Evolutionary conservation across 2,329 filamentous ascomycete genomes (phyloP).

Genomic region (Phoma sp.): DNA sequence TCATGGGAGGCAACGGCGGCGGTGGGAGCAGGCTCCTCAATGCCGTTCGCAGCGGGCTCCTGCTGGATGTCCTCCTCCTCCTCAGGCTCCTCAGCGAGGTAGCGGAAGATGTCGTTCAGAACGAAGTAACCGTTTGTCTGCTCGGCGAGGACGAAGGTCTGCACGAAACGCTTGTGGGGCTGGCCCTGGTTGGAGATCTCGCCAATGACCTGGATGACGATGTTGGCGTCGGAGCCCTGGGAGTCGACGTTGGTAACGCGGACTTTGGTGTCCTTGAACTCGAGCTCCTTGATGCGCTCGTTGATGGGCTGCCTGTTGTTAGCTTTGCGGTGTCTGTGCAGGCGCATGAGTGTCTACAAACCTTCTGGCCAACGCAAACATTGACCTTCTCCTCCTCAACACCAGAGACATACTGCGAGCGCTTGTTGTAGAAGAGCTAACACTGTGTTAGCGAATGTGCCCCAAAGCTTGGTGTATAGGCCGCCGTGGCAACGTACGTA

Average conservation of each 20-base stretch:
- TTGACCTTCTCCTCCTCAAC: conserved; percentile 87
- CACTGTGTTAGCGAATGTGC: conserved; percentile 26
- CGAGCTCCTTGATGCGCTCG: conserved; percentile 89
- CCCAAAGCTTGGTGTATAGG: background rate
- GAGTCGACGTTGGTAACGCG: conserved; percentile 98
- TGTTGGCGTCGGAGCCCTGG: conserved; percentile 89
- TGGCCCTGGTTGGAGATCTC: conserved; percentile 94
- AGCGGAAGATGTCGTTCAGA: conserved; percentile 96
- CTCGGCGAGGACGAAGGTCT: conserved; percentile 96
- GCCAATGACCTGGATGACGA: conserved; percentile 97
- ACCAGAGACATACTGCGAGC: conserved; percentile 92
- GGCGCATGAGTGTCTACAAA: conserved; percentile 55
- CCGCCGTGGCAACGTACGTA: conserved; percentile 59
- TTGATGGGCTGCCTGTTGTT: conserved; percentile 75
- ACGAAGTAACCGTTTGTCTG: conserved; percentile 98
- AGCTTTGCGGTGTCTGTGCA: background rate
- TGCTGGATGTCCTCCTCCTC: conserved; percentile 59
- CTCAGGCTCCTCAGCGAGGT: conserved; percentile 84
- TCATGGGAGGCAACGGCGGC: conserved; percentile 42
- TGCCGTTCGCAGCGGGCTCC: conserved; percentile 45
- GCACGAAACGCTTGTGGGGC: conserved; percentile 93
- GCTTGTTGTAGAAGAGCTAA: conserved; percentile 91
- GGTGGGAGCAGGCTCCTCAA: conserved; percentile 52
- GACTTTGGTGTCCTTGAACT: conserved; percentile 98
- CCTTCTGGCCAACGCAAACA: conserved; percentile 86